phyloP scores from a whole-genome alignment of 108 stramenopile genomes.

The Seminavis robusta region DNA sequence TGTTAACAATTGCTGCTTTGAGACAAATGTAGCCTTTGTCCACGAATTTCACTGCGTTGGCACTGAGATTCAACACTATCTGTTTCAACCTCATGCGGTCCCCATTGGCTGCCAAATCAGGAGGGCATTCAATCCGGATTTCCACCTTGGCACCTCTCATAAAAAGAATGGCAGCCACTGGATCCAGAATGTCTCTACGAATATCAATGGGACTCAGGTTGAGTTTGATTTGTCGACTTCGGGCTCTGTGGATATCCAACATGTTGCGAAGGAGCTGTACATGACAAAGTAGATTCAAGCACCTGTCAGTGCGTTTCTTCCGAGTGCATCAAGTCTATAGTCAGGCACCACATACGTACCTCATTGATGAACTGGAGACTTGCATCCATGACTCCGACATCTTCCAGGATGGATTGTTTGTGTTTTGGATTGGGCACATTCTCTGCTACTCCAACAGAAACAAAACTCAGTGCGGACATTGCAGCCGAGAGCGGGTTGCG shows the following conservation, averaged over 20 bases:
- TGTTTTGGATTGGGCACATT: not conserved
- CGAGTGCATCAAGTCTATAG: too few species aligned
- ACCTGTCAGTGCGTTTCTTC: too few species aligned
- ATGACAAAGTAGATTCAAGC: too few species aligned
- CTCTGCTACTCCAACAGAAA: constrained; percentile 12
- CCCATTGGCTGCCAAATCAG: constrained; percentile 14
- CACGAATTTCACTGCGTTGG: constrained; percentile 28
- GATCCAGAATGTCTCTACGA: constrained; percentile 25
- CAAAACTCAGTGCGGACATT: constrained; percentile 22
- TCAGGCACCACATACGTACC: too few species aligned
- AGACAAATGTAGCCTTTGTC: constrained; percentile 29
- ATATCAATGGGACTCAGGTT: constrained; percentile 26
- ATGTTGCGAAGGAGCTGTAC: constrained; percentile 27
- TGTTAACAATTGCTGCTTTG: constrained; percentile 3
- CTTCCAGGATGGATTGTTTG: constrained; percentile 10
- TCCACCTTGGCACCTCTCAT: constrained; percentile 6
- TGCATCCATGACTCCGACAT: constrained; percentile 21
- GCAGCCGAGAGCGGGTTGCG: constrained; percentile 36
- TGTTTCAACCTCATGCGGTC: constrained; percentile 36
- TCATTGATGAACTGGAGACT: constrained; percentile 38
- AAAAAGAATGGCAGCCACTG: constrained; percentile 25
- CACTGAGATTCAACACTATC: constrained; percentile 26
- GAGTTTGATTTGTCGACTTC: constrained; percentile 14
- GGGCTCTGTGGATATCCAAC: constrained; percentile 36
- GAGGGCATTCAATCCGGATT: constrained; percentile 15